A percentile compares a stretch with the other conserved stretches of the same genome.
Evolutionary conservation across 2,329 filamentous ascomycete species (phyloP).

Genomic region (Parastagonospora avenae): DNA sequence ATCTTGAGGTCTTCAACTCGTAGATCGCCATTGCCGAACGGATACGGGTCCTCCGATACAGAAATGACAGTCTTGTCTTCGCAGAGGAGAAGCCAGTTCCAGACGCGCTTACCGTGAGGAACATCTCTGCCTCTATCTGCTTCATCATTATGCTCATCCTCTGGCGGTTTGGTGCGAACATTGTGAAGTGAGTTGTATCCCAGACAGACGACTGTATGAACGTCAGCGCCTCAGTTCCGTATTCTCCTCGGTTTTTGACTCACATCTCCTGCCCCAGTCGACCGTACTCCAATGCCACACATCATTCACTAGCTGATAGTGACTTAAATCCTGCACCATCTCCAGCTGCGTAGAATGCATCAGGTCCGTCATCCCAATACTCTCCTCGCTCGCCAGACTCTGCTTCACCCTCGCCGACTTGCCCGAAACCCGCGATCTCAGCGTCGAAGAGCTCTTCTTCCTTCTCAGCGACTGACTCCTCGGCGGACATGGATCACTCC

Average conservation of each 20-base stretch:
- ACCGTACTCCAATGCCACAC: slow-evolving; percentile 79
- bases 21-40: slow-evolving; percentile 44
- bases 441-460: slow-evolving; percentile 40
- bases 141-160: slow-evolving; percentile 31
- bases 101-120: slow-evolving; percentile 61
- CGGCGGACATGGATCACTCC: slow-evolving; percentile 56
- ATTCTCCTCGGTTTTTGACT: slow-evolving; percentile 18
- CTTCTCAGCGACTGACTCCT: slow-evolving; percentile 21
- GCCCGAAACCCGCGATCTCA: slow-evolving; percentile 36
- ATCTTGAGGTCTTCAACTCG: slow-evolving; percentile 52
- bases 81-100: slow-evolving; percentile 74
- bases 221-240: slow-evolving; percentile 8
- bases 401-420: slow-evolving; percentile 22
- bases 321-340: slow-evolving; percentile 50
- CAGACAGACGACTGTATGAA: slow-evolving; percentile 64
- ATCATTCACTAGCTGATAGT: slow-evolving; percentile 67
- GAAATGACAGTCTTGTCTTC: slow-evolving; percentile 74
- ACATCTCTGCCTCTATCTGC: slow-evolving; percentile 42
- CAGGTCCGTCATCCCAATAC: slow-evolving; percentile 41
- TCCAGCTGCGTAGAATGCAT: slow-evolving; percentile 45
- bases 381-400: slow-evolving; percentile 39
- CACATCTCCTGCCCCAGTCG: slow-evolving; percentile 70
- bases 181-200: slow-evolving; percentile 71
- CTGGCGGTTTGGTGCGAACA: slow-evolving; percentile 32
- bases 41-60: slow-evolving; percentile 66